phyloP scores from a whole-genome alignment of 495 filamentous ascomycete genomes.

The Niebla homalea region DNA sequence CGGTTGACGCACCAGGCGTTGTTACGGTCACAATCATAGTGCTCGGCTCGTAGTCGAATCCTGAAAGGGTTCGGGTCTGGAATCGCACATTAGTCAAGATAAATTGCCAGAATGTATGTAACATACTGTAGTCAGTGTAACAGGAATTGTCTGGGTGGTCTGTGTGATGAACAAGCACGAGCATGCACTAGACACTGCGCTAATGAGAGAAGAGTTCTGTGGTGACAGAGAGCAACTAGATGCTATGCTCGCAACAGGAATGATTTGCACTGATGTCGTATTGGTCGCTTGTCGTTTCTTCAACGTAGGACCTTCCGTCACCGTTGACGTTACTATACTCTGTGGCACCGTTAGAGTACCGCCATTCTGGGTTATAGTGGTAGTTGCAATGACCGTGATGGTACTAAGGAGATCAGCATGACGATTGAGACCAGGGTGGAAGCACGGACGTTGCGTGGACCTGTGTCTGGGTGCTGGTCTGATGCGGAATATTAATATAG shows the following conservation, averaged over 20 bases:
- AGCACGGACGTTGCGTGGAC: slow-evolving; percentile 8
- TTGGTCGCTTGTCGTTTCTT: slow-evolving; percentile 6
- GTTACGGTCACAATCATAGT: slow-evolving; percentile 2
- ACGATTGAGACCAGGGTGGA: neutral
- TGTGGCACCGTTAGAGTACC: neutral
- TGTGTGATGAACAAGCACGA: slow-evolving; percentile 17
- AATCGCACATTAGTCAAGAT: neutral
- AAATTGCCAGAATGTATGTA: neutral
- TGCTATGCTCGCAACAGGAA: neutral
- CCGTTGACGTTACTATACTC: slow-evolving; percentile 2
- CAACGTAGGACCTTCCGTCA: neutral
- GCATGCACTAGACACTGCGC: slow-evolving; percentile 14
- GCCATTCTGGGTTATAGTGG: neutral
- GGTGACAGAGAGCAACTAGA: neutral
- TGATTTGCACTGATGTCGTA: neutral
- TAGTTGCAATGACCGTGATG: slow-evolving; percentile 4
- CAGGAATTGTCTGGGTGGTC: slow-evolving; percentile 3
- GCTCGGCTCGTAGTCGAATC: neutral
- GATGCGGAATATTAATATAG: neutral
- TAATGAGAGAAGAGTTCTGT: slow-evolving; percentile 2
- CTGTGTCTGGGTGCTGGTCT: slow-evolving; percentile 2
- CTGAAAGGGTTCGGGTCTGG: slow-evolving; percentile 4
- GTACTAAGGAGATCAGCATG: slow-evolving; percentile 1
- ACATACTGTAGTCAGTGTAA: slow-evolving; percentile 7
- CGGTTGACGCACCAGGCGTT: neutral